These are phyloP conservation scores for Blastomyces percursus DNA, from an alignment of 2,329 filamentous ascomycete species.

Conservation along the genomic window DNA sequence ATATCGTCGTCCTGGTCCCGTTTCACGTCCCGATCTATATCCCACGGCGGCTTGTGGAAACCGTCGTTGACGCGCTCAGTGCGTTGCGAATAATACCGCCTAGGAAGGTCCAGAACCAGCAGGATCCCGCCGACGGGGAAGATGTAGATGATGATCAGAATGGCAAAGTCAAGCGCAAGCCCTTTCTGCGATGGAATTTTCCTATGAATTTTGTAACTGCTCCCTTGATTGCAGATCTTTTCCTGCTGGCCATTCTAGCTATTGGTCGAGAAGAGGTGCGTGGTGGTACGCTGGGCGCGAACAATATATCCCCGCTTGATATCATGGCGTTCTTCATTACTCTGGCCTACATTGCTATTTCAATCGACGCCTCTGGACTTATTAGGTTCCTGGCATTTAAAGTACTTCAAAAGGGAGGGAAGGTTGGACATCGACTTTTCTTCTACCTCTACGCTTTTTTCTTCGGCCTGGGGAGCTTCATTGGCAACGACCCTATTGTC, in stretches of 20 bases:
- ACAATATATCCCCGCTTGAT: conserved; percentile 58
- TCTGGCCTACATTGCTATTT: conserved; percentile 65
- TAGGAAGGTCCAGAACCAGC: conserved; percentile 17
- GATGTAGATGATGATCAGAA: conserved; percentile 18
- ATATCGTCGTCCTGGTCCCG: conserved; percentile 58
- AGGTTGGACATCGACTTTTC: conserved; percentile 56
- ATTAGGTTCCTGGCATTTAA: conserved; percentile 61
- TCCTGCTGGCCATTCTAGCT: conserved; percentile 57
- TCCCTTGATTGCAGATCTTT: conserved; percentile 59
- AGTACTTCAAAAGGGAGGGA: conserved; percentile 56
- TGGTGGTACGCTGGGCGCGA: conserved; percentile 55
- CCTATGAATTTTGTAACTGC: conserved; percentile 62
- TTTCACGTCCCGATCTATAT: conserved; percentile 54
- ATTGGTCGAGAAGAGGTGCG: conserved; percentile 57
- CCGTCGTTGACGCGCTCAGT: conserved; percentile 35
- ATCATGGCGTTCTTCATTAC: conserved; percentile 68
- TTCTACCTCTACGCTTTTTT: conserved; percentile 66
- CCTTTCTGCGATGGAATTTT: conserved; percentile 45
- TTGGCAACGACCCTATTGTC: conserved; percentile 67
- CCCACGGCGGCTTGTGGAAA: conserved; percentile 42
- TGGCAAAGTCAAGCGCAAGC: conserved; percentile 19
- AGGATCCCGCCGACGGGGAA: conserved; percentile 11
- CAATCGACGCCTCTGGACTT: conserved; percentile 62
- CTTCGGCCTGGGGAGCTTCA: conserved; percentile 54
- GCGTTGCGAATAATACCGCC: conserved; percentile 44